Evolutionary conservation across 2,329 filamentous ascomycete species (phyloP).

Genomic region (Epichloe uncinata): DNA sequence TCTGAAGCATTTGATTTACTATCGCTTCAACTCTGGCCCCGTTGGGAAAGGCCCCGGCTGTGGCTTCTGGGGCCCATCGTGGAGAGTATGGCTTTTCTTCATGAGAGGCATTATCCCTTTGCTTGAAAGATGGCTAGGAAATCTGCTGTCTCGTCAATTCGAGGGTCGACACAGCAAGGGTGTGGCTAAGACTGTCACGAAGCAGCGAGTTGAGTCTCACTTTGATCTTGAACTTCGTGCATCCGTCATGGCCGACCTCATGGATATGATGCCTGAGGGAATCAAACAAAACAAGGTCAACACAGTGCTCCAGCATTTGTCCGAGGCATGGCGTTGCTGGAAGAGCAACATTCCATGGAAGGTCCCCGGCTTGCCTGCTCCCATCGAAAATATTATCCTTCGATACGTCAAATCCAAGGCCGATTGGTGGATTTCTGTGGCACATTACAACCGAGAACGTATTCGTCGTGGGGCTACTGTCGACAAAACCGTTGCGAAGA

Average conservation of each 20-base stretch:
- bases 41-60: constrained; percentile 96
- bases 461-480: constrained; percentile 94
- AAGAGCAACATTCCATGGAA: constrained; percentile 99
- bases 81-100: constrained; percentile 98
- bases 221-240: constrained; percentile 95
- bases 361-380: constrained; percentile 87
- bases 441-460: constrained; percentile 95
- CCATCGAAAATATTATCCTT: constrained; percentile 97
- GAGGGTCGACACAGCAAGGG: constrained; percentile 98
- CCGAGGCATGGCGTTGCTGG: constrained; percentile 98
- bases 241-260: constrained; percentile 96
- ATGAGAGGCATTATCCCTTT: constrained; percentile 97
- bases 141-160: constrained; percentile 91
- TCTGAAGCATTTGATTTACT: constrained; percentile 97
- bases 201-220: constrained; percentile 96
- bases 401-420: constrained; percentile 98
- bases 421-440: constrained; percentile 99
- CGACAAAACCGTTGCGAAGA: constrained; percentile 98
- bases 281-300: constrained; percentile 99
- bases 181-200: constrained; percentile 96
- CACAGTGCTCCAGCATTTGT: constrained; percentile 90
- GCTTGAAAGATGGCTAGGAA: constrained; percentile 93
- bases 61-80: constrained; percentile 97
- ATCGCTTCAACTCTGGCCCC: constrained; percentile 92
- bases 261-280: constrained; percentile 99